Conservation (phyloP, 176 grass and related monocot genomes). For the Ampelocalamus luodianensis region DNA sequence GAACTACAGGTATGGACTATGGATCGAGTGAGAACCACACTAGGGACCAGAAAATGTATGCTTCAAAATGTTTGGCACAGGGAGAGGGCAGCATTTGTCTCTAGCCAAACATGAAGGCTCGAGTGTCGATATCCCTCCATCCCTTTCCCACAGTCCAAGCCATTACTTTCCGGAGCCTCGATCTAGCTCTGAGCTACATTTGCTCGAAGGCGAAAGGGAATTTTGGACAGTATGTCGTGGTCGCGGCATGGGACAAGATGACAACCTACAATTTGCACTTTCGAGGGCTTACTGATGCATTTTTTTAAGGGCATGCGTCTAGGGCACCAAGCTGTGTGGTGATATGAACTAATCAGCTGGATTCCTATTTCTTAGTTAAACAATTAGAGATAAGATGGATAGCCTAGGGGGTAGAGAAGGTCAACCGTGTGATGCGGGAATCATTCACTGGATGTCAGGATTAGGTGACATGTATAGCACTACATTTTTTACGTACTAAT, state of each 20-base stretch:
- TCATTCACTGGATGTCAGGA: conserved; percentile 46
- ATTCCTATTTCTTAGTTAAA: conserved; percentile 21
- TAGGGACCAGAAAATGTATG: neutral
- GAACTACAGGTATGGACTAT: no score
- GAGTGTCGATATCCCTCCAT: conserved; percentile 36
- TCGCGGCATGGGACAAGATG: conserved; percentile 35
- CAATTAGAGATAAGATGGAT: conserved; percentile 29
- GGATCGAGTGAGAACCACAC: neutral
- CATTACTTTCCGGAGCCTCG: conserved; percentile 43
- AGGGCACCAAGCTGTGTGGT: conserved; percentile 20
- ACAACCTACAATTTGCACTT: conserved; percentile 26
- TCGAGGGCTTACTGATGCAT: neutral
- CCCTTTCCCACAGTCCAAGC: conserved; percentile 43
- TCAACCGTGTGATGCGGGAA: conserved; percentile 54
- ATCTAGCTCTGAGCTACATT: conserved; percentile 33
- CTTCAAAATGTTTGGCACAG: neutral
- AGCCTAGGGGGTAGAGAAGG: conserved; percentile 49
- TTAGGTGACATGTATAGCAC: conserved; percentile 7
- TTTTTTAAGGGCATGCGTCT: conserved; percentile 36
- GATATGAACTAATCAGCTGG: conserved; percentile 30
- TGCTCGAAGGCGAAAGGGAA: conserved; percentile 30
- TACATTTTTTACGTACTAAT: neutral
- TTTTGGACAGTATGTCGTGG: conserved; percentile 41
- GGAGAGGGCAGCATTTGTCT: neutral
- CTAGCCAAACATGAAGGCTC: conserved; percentile 10